These are phyloP conservation scores for Murraya koenigii DNA, from an alignment of 345 rosid genomes.

Conservation along the genomic window DNA sequence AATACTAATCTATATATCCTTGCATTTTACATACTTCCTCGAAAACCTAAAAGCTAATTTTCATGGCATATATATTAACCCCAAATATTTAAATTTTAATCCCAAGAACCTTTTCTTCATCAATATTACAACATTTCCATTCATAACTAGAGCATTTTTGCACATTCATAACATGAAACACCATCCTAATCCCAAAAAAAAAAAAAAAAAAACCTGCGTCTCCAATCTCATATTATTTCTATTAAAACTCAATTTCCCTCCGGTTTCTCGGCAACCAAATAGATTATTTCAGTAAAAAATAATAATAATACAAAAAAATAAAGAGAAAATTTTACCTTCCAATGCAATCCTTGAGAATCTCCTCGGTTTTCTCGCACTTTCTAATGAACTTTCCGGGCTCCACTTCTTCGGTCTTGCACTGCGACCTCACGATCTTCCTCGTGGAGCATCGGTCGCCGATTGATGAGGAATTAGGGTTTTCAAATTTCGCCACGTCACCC, in stretches of 20 bases:
- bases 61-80: not conserved
- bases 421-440: slow-evolving; percentile 56
- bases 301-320: not conserved
- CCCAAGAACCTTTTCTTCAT: not conserved
- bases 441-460: slow-evolving; percentile 51
- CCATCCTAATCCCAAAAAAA: not conserved
- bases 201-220: too few species aligned
- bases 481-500: slow-evolving; percentile 16
- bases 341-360: slow-evolving; percentile 65
- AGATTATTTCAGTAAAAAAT: not conserved
- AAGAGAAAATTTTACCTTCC: slow-evolving; percentile 49
- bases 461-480: not conserved
- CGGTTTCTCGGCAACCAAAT: not conserved
- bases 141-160: not conserved
- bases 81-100: not conserved
- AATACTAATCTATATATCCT: not conserved
- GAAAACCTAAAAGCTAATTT: not conserved
- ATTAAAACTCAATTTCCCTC: not conserved
- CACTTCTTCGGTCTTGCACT: slow-evolving; percentile 87
- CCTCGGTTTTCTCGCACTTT: slow-evolving; percentile 86
- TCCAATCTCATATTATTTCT: not conserved
- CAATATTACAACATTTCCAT: not conserved
- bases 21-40: not conserved
- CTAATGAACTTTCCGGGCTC: slow-evolving; percentile 79
- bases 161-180: not conserved